Percentiles rank a stretch among this genome's conserved stretches.
phyloP scores from a whole-genome alignment of 331 rosid genomes.

The Pyrus hybrid region DNA sequence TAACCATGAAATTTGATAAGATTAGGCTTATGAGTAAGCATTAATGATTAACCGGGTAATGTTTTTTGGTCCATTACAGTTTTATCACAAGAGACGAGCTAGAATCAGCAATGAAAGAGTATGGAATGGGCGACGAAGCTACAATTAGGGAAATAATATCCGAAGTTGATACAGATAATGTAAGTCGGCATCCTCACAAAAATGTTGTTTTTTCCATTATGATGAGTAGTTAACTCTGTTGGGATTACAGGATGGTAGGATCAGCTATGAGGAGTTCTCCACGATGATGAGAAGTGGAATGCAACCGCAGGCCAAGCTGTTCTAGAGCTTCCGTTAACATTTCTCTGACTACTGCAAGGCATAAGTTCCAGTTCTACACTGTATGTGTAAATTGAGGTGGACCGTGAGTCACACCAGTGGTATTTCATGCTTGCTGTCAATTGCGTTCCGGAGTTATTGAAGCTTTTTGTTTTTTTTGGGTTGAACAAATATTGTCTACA shows the following conservation, averaged over 20 bases:
- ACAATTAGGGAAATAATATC: too few relatives aligned
- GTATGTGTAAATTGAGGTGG: slow-evolving; percentile 5
- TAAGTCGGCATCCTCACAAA: slow-evolving; percentile 20
- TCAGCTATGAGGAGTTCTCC: slow-evolving; percentile 77
- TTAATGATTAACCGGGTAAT: background rate
- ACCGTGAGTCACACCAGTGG: background rate
- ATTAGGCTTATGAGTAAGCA: background rate
- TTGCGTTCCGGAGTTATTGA: background rate
- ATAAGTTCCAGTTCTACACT: background rate
- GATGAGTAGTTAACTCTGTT: background rate
- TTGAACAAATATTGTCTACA: too few relatives aligned
- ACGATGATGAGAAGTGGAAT: slow-evolving; percentile 95
- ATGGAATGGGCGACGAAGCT: slow-evolving; percentile 66
- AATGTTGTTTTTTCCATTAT: background rate
- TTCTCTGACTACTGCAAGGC: background rate
- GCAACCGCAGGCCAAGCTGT: slow-evolving; percentile 50
- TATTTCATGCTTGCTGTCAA: background rate
- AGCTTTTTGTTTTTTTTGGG: background rate
- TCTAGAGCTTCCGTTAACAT: slow-evolving; percentile 22
- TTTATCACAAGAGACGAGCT: slow-evolving; percentile 78
- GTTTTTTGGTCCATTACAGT: slow-evolving; percentile 24
- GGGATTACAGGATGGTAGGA: slow-evolving; percentile 74
- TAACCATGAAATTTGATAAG: background rate
- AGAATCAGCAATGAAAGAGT: slow-evolving; percentile 67
- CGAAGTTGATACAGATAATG: too few relatives aligned